These are phyloP conservation scores for Ogataea corticis DNA, from an alignment of 805 yeast genomes.

Conservation along the genomic window DNA sequence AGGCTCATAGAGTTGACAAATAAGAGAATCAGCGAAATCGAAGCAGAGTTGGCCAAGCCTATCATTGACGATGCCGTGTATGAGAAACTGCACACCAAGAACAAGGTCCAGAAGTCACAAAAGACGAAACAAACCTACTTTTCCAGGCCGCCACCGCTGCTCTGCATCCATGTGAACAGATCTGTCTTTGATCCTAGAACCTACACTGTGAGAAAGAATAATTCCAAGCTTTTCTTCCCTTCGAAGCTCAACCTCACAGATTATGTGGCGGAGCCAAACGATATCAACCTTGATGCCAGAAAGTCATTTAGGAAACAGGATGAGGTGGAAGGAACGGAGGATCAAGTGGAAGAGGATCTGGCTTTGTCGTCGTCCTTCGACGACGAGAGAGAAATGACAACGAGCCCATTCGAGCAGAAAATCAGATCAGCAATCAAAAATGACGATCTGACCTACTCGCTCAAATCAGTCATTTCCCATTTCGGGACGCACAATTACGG, in stretches of 20 bases:
- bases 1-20: slow-evolving; percentile 37
- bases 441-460: slow-evolving; percentile 58
- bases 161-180: slow-evolving; percentile 86
- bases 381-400: slow-evolving; percentile 1
- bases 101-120: slow-evolving; percentile 69
- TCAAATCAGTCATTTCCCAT: slow-evolving; percentile 87
- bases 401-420: slow-evolving; percentile 2
- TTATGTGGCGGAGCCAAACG: slow-evolving; percentile 67
- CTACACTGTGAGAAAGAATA: slow-evolving; percentile 79
- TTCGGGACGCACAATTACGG: slow-evolving; percentile 97
- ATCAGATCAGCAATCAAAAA: slow-evolving; percentile 10
- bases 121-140: slow-evolving; percentile 83
- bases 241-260: slow-evolving; percentile 62
- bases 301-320: slow-evolving; percentile 68
- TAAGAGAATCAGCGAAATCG: slow-evolving; percentile 49
- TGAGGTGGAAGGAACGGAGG: slow-evolving; percentile 29
- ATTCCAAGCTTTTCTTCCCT: slow-evolving; percentile 80
- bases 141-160: slow-evolving; percentile 78
- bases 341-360: slow-evolving; percentile 5
- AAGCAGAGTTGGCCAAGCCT: slow-evolving; percentile 57
- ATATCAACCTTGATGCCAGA: slow-evolving; percentile 79
- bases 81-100: slow-evolving; percentile 69
- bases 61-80: slow-evolving; percentile 81
- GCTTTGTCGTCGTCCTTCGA: slow-evolving; percentile 1
- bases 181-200: slow-evolving; percentile 90